These are phyloP conservation scores for Cordyceps cicadae DNA, from an alignment of 2,329 filamentous ascomycete genomes.

Conservation along the genomic window DNA sequence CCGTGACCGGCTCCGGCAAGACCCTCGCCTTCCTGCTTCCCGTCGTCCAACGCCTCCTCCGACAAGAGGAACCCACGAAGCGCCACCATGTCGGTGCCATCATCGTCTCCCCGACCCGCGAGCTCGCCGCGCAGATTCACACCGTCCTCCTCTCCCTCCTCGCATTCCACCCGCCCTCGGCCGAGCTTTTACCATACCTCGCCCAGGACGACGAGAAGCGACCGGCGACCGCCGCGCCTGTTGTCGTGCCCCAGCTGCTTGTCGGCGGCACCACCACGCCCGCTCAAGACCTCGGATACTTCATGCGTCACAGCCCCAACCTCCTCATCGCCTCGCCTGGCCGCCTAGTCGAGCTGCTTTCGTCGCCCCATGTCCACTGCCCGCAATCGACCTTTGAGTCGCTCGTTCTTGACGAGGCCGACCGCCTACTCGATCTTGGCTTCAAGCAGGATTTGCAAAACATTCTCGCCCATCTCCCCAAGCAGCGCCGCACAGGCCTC, in stretches of 20 bases:
- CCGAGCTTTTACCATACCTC: conserved; percentile 50
- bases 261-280: conserved; percentile 73
- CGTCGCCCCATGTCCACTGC: conserved; percentile 79
- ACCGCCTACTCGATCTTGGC: conserved; percentile 83
- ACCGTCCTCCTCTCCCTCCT: conserved; percentile 69
- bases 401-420: conserved; percentile 89
- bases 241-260: conserved; percentile 78
- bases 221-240: conserved; percentile 35
- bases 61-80: conserved; percentile 73
- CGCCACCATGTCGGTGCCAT: conserved; percentile 86
- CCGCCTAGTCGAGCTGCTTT: conserved; percentile 76
- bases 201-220: conserved; percentile 46
- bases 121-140: conserved; percentile 86
- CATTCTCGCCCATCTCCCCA: conserved; percentile 76
- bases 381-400: conserved; percentile 85
- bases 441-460: conserved; percentile 87
- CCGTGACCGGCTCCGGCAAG: conserved; percentile 86
- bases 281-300: conserved; percentile 77
- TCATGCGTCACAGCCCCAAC: conserved; percentile 78
- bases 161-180: conserved; percentile 73
- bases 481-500: conserved; percentile 84
- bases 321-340: conserved; percentile 86
- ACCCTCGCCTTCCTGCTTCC: conserved; percentile 81
- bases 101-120: conserved; percentile 82
- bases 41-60: conserved; percentile 71